Evolutionary conservation across 2,329 filamentous ascomycete genomes (phyloP), one percentile per base, ranked within the genome.

Genomic region (Gnomoniopsis smithogilvyi): DNA sequence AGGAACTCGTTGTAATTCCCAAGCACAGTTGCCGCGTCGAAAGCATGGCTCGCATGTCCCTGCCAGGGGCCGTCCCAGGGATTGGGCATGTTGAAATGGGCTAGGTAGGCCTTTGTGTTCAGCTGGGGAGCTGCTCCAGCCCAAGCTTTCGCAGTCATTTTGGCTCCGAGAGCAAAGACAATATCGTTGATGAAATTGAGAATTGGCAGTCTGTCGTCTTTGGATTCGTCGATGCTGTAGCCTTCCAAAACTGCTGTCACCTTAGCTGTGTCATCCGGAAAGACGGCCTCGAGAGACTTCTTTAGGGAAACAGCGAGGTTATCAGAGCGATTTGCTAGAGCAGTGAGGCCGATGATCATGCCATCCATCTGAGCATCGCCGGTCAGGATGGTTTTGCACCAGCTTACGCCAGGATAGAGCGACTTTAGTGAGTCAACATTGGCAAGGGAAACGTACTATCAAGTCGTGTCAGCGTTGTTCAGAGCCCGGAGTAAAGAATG

Each of bases 31-130:
- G 71, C 72, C 15, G 77, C 63, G 41, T 80, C 78, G 1, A 80
- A 68, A 30, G 78, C 74, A 63, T 81, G 78, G 1, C 68, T 72
- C 1, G 76, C 69, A 34, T 67, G 64, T 2, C 74, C 75, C 59
- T 76, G 72, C 68, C 65, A 77, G 1, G 68, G 67, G 1, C 78
- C 78, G 1, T 74, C 68, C 75, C 76, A 81, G 0, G 77, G 76
- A 59, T 80, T 81, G 0, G 70, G 72, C 58, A 78, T 75, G 62
- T 80, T 79, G 72, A 80, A 80, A 54, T 74, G 72, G 56, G 36
- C 30, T 10, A 66, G 56, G 55, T 57, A 61, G 1, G 50, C 50
- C 33, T 61, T 55, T 0, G 59, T 61, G 0, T 34, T 51, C 6
- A 61, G 48, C 19, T 46, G 50, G 19, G 55, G 10, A 3, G 47